phyloP scores from a whole-genome alignment of 2,329 filamentous ascomycete species.

The Sporothrix curviconia region DNA sequence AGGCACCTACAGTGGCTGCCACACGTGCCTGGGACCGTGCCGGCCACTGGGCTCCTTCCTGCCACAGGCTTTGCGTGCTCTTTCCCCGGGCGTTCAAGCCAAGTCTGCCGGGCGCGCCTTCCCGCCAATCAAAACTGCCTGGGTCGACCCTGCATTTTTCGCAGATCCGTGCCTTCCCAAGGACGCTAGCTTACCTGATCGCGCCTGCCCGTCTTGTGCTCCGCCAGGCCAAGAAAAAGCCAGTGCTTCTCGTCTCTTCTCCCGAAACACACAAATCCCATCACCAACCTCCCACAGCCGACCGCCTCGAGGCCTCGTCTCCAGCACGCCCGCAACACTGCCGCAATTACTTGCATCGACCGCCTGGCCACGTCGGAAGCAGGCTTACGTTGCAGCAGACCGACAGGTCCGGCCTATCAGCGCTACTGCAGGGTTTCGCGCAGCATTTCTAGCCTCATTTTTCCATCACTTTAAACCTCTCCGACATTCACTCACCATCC shows the following conservation, averaged over 20 bases:
- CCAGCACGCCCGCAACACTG: neutral
- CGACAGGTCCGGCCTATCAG: neutral
- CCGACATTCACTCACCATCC: neutral
- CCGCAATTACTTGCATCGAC: neutral
- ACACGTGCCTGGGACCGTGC: neutral
- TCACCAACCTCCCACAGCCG: neutral
- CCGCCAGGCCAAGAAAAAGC: too few species aligned
- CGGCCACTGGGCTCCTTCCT: slow-evolving; percentile 2
- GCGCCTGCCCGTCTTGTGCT: neutral
- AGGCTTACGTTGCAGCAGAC: neutral
- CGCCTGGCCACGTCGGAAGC: neutral
- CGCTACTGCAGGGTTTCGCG: neutral
- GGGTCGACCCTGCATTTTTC: too few species aligned
- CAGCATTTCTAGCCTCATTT: neutral
- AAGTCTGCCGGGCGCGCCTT: neutral
- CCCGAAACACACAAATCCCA: neutral
- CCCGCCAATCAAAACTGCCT: neutral
- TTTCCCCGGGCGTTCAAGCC: too few species aligned
- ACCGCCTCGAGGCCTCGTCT: neutral
- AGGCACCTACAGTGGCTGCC: neutral
- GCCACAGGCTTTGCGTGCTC: neutral
- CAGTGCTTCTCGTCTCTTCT: neutral
- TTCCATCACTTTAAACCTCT: neutral
- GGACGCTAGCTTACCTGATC: neutral
- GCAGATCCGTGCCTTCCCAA: neutral